These are phyloP conservation scores for Mycosphaerella sp. DNA, from an alignment of 2,329 filamentous ascomycete species.

Conservation along the genomic window DNA sequence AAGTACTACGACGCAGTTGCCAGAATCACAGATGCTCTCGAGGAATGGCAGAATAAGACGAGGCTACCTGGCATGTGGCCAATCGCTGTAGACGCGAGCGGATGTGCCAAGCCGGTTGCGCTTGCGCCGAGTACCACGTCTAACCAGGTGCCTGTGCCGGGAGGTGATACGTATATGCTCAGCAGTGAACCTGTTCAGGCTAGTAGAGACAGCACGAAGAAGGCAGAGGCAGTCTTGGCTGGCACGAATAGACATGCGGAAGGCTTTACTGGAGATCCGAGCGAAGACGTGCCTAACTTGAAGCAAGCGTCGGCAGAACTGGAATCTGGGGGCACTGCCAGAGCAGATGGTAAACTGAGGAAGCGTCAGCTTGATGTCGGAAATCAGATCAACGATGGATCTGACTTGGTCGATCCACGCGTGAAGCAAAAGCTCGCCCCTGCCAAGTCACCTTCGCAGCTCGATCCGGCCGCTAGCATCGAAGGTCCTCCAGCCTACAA, in stretches of 20 bases:
- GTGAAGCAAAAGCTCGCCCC: background rate
- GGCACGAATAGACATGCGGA: constrained; percentile 1
- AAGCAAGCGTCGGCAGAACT: constrained; percentile 7
- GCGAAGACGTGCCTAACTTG: constrained; percentile 5
- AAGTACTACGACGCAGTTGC: constrained; percentile 89
- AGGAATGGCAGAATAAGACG: constrained; percentile 66
- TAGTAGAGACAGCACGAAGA: constrained; percentile 6
- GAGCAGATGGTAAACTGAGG: background rate
- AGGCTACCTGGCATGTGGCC: constrained; percentile 76
- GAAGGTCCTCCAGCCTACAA: constrained; percentile 1
- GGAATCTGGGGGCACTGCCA: background rate
- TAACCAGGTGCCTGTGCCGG: constrained; percentile 21
- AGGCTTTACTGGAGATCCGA: constrained; percentile 1
- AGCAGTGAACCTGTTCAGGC: constrained; percentile 17
- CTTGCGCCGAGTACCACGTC: constrained; percentile 9
- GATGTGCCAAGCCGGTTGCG: constrained; percentile 55
- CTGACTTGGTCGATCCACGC: constrained; percentile 1
- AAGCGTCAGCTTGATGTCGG: constrained; percentile 7
- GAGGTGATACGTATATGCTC: constrained; percentile 23
- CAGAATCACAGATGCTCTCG: constrained; percentile 73
- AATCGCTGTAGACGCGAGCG: constrained; percentile 67
- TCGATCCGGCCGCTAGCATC: background rate
- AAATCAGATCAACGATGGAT: background rate
- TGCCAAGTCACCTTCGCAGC: too few species aligned
- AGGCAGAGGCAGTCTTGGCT: constrained; percentile 12